Evolutionary conservation across 2,329 filamentous ascomycete genomes (phyloP), one percentile per base, ranked within the genome.

Genomic region (Penicillium sumatraense): DNA sequence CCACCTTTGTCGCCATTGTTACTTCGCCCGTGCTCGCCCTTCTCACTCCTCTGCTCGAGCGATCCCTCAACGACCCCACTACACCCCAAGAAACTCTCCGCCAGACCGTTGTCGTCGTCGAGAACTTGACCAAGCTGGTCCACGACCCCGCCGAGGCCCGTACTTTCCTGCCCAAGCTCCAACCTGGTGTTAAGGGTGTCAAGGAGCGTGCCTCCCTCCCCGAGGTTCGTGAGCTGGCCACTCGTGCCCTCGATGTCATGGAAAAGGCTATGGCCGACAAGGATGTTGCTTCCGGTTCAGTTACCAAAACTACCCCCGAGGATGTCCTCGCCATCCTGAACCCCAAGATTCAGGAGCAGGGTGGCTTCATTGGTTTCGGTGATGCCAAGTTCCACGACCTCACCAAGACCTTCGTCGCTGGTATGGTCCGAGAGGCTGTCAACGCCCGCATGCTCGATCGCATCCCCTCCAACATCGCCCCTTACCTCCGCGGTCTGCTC

Each of bases 81-180:
- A 99, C 95, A 4, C 84, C 90, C 3, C 95, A 99, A 74, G 95
- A 99, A 78, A 93, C 98, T 20, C 83, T 97, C 53, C 89, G 95
- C 58, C 93, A 97, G 78, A 96, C 95, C 2, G 92, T 96, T 26
- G 92, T 99, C 51, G 96, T 99, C 49, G 90, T 95, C 18, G 95
- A 99, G 80, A 99, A 99, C 79, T 81, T 99, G 80, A 99, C 95
- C 58, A 98, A 96, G 81, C 86, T 99, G 27, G 95, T 99, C 24
- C 95, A 99, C 75, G 93, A 91, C 73, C 95, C 95, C 13, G 86
- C 96, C 57, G 95, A 99, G 80, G 95, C 95, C 29, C 86, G 95
- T 63, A 91, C 91, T 53, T 99, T 99, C 83, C 78, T 99, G 72
- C 95, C 95, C 49, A 97, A 96, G 78, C 82, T 99, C 49, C 89